A percentile compares a stretch with the other conserved stretches of the same genome.
These are phyloP conservation scores for Talaromyces sp. DNA, from an alignment of 2,329 filamentous ascomycete species.

Conservation along the genomic window DNA sequence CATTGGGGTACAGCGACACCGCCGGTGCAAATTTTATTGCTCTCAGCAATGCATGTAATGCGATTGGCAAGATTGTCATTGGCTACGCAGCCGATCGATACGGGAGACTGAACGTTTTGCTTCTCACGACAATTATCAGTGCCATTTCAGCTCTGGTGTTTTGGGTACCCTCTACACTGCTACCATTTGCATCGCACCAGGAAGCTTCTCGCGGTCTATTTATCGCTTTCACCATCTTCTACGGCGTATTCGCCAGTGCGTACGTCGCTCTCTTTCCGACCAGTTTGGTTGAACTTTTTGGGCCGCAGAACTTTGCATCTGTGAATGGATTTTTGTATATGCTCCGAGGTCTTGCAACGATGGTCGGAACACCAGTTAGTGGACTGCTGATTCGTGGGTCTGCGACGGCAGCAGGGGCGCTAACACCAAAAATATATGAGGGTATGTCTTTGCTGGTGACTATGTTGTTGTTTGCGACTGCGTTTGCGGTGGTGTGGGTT, in stretches of 20 bases:
- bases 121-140: constrained; percentile 31
- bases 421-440: constrained; percentile 22
- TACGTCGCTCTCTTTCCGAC: constrained; percentile 42
- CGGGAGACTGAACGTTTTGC: constrained; percentile 39
- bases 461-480: constrained; percentile 24
- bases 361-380: constrained; percentile 39
- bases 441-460: constrained; percentile 28
- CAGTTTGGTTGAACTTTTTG: constrained; percentile 39
- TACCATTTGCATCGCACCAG: constrained; percentile 1
- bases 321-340: constrained; percentile 43
- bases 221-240: constrained; percentile 32
- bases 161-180: constrained; percentile 27
- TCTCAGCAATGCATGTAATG: constrained; percentile 41
- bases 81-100: constrained; percentile 38
- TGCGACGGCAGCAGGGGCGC: constrained; percentile 7
- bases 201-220: constrained; percentile 23
- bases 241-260: constrained; percentile 38
- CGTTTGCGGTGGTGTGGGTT: constrained; percentile 27
- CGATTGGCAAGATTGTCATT: constrained; percentile 38
- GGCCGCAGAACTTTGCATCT: constrained; percentile 37
- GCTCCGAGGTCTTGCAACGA: constrained; percentile 36
- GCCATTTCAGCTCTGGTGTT: constrained; percentile 28
- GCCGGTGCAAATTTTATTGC: constrained; percentile 41
- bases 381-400: constrained; percentile 28
- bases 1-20: constrained; percentile 35